Evolutionary conservation across 139 green algal genomes (phyloP).

Genomic region (Haematococcus lacustris): DNA sequence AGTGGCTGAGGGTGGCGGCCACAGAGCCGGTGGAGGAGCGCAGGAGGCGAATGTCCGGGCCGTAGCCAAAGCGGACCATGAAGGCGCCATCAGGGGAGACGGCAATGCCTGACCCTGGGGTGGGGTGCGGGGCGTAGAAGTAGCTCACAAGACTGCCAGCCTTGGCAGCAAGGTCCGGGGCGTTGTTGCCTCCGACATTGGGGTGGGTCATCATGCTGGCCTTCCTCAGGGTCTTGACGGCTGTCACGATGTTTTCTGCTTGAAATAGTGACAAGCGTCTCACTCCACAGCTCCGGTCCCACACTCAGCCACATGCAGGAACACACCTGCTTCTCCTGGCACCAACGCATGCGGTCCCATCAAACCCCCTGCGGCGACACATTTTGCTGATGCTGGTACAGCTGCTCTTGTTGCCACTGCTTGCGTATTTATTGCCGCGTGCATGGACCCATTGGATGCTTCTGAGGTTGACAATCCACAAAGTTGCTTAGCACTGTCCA

Average conservation of each 20-base stretch:
- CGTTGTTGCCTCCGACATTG: background rate
- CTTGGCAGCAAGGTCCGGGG: background rate
- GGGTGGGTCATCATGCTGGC: slow-evolving; percentile 3
- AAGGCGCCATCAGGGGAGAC: slow-evolving; percentile 17
- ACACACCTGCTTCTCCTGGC: background rate
- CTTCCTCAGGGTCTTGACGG: slow-evolving; percentile 19
- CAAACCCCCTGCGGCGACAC: background rate
- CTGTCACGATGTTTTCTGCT: slow-evolving; percentile 12
- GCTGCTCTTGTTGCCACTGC: background rate
- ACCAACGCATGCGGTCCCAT: background rate
- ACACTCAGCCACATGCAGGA: background rate
- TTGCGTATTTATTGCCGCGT: slow-evolving; percentile 1
- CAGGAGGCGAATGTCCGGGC: slow-evolving; percentile 18
- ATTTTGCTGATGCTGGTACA: slow-evolving; percentile 1
- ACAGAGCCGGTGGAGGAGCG: slow-evolving; percentile 10
- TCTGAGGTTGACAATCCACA: no score
- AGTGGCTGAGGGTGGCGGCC: slow-evolving; percentile 5
- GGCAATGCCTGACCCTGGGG: slow-evolving; percentile 12
- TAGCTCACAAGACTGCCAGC: slow-evolving; percentile 4
- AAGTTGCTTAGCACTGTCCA: no score
- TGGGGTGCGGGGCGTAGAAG: slow-evolving; percentile 18
- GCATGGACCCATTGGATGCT: no score
- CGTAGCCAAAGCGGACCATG: slow-evolving; percentile 21
- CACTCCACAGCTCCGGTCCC: background rate
- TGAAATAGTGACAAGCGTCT: background rate